These are phyloP conservation scores for Zygosaccharomyces pseudobailii DNA, from an alignment of 1,139 yeast genomes.

Conservation along the genomic window DNA sequence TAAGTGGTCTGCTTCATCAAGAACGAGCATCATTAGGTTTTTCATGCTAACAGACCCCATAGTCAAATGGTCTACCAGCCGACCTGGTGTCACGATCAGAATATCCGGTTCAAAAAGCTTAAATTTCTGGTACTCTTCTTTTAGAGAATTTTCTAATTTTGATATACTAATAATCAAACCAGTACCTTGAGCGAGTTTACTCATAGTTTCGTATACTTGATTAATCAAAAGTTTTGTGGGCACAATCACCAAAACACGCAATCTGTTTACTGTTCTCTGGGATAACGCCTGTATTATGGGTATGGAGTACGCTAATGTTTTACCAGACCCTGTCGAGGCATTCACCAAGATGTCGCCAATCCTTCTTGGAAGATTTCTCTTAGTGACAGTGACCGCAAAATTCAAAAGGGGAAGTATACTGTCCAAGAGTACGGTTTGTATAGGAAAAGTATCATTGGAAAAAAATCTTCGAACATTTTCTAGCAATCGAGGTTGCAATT, in stretches of 20 bases:
- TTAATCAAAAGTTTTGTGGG: constrained; percentile 86
- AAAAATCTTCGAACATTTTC: constrained; percentile 26
- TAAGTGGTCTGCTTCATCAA: constrained; percentile 93
- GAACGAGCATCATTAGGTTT: constrained; percentile 62
- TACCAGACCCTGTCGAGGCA: constrained; percentile 96
- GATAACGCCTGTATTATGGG: constrained; percentile 73
- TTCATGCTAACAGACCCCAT: constrained; percentile 39
- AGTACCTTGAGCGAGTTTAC: constrained; percentile 60
- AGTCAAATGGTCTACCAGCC: constrained; percentile 81
- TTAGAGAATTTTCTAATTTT: constrained; percentile 55
- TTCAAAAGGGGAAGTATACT: constrained; percentile 26
- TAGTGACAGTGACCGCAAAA: constrained; percentile 21
- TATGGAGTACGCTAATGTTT: constrained; percentile 81
- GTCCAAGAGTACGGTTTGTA: constrained; percentile 31
- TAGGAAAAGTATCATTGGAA: constrained; percentile 31
- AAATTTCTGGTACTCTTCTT: constrained; percentile 58
- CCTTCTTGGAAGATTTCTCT: constrained; percentile 37
- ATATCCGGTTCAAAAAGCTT: constrained; percentile 62
- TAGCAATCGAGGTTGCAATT: constrained; percentile 21
- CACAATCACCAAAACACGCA: constrained; percentile 73
- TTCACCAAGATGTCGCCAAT: constrained; percentile 78
- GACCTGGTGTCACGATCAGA: constrained; percentile 83
- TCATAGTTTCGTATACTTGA: constrained; percentile 71
- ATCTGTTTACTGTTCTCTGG: constrained; percentile 61
- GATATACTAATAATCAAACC: constrained; percentile 56